Conservation (phyloP, 2,329 filamentous ascomycete species). For the Annulohypoxylon truncatum region DNA sequence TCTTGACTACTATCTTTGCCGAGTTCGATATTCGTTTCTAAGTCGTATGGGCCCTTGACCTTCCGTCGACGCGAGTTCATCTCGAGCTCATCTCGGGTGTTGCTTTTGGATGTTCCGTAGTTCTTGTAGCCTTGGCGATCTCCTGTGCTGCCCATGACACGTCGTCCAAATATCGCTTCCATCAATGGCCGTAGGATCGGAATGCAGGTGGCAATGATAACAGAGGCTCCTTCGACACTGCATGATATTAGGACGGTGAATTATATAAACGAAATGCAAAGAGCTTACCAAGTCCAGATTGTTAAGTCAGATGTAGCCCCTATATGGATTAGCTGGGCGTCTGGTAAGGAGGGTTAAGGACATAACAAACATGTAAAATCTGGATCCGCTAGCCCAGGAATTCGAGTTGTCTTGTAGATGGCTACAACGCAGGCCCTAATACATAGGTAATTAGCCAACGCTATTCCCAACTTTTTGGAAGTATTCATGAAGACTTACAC, state of each 20-base stretch:
- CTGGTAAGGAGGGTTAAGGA: background rate
- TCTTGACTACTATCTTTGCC: conserved; percentile 11
- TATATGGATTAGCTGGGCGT: background rate
- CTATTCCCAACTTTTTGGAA: background rate
- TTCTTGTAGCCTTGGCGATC: conserved; percentile 6
- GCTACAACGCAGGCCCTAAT: conserved; percentile 29
- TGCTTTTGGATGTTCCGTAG: conserved; percentile 9
- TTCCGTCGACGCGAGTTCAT: conserved; percentile 6
- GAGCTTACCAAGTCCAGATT: conserved; percentile 41
- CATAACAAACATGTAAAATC: conserved; percentile 35
- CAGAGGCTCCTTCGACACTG: conserved; percentile 47
- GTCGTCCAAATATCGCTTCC: conserved; percentile 35
- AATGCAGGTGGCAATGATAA: conserved; percentile 49
- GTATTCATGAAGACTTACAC: conserved; percentile 36
- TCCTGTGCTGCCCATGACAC: background rate
- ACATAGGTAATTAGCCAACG: background rate
- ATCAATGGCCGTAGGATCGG: conserved; percentile 47
- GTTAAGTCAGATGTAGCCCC: conserved; percentile 31
- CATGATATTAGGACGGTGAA: background rate
- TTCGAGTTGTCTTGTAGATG: conserved; percentile 35
- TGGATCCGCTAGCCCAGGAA: conserved; percentile 21
- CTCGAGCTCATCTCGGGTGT: conserved; percentile 2
- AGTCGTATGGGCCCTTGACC: conserved; percentile 11
- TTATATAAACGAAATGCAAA: background rate
- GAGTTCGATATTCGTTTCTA: conserved; percentile 15